Evolutionary conservation across 1,139 yeast species (phyloP), one percentile per base, ranked within the genome.

Genomic region (Diutina pseudorugosa): DNA sequence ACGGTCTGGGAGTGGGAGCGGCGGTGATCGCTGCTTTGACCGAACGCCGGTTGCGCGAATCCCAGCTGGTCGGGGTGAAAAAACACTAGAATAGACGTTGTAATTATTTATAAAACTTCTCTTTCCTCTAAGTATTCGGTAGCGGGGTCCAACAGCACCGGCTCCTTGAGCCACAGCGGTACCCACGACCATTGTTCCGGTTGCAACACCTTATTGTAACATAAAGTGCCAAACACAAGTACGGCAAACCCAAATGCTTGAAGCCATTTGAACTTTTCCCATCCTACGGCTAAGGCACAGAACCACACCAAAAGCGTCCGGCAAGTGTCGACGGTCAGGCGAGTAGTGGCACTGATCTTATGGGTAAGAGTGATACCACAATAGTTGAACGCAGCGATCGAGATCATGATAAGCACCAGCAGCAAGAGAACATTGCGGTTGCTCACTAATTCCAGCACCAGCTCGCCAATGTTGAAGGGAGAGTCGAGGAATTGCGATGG

Each of bases 1-100:
- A 93, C 72, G 98, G 98, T 61, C 84, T 95, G 53, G 98, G 98
- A 71, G 98, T 87, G 48, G 98, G 98, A 64, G 98, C 98, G 53
- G 98, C 98, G 52, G 79, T 93, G 61, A 91, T 91, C 70, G 97
- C 98, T 53, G 97, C 98, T 54, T 79, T 91, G 70, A 87, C 98
- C 53, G 81, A 84, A 68, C 73, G 80, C 68, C 83, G 98, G 73
- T 72, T 86, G 62, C 72, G 73, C 52, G 73, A 77, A 54, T 91
- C 91, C 51, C 72, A 77, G 62, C 81, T 93, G 57, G 91, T 90
- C 53, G 97, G 97, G 65, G 68, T 77, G 52, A 64, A 59, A 53
- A 59, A 58, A 36, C 51, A 51, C 36, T 30, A 11, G 16, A 30
- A 18, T 40, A 40, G 42, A 40, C 20, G 12, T 40, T n/a, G 19